A percentile compares a stretch with the other conserved stretches of the same genome.
These are phyloP conservation scores for Phaeosphaeriaceae sp. DNA, from an alignment of 2,329 filamentous ascomycete species.

Conservation along the genomic window DNA sequence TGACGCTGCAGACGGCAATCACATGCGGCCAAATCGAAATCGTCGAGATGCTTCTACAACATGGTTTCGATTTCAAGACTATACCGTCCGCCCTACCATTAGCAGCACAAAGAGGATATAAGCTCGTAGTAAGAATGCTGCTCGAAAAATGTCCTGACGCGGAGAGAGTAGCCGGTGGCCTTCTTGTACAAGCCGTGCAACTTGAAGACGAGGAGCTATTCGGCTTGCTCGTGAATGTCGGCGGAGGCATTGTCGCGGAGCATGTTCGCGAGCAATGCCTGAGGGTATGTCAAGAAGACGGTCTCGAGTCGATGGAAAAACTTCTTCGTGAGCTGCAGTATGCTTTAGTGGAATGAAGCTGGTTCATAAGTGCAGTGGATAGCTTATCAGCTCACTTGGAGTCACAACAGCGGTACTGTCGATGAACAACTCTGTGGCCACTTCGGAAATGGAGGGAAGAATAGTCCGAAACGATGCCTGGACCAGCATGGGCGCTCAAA, in stretches of 20 bases:
- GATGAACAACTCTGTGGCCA: too few species aligned
- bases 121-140: background rate
- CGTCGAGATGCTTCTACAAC: background rate
- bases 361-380: too few species aligned
- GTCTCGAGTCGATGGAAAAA: background rate
- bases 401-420: too few species aligned
- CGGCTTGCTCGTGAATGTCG: background rate
- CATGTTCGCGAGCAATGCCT: background rate
- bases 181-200: background rate
- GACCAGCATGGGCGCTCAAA: too few species aligned
- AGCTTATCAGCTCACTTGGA: too few species aligned
- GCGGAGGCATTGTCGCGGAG: background rate
- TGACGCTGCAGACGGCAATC: background rate
- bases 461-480: too few species aligned
- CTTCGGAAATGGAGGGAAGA: too few species aligned
- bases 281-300: background rate
- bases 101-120: background rate
- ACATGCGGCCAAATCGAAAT: background rate
- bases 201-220: background rate
- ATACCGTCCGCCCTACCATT: background rate
- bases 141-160: background rate
- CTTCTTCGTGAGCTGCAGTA: background rate
- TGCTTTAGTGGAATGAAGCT: background rate
- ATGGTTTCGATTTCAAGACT: background rate
- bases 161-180: background rate